Conservation (phyloP, 1,284 basidiomycete genomes). For the Naganishia sp. region DNA sequence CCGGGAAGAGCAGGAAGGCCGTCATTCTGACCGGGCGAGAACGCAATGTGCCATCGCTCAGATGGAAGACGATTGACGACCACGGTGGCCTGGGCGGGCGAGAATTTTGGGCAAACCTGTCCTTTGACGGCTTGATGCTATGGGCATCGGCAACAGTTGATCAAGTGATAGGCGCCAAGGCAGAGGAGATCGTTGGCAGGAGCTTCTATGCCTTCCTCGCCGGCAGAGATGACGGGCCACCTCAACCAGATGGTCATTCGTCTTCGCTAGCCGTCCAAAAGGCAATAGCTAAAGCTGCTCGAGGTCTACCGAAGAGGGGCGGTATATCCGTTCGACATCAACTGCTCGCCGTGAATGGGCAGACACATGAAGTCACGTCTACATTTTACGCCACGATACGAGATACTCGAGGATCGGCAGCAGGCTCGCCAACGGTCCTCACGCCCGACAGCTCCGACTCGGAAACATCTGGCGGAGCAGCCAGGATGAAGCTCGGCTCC, state of each 20-base stretch:
- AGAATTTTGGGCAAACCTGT: slow-evolving; percentile 48
- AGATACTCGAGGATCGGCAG: not conserved
- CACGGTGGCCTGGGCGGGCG: slow-evolving; percentile 58
- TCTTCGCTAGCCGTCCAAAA: slow-evolving; percentile 39
- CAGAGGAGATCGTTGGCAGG: slow-evolving; percentile 46
- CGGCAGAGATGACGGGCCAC: slow-evolving; percentile 43
- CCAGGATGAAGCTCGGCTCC: not conserved
- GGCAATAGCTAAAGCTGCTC: slow-evolving; percentile 37
- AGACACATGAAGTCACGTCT: slow-evolving; percentile 40
- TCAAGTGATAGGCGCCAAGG: slow-evolving; percentile 41
- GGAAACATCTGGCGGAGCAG: slow-evolving; percentile 3
- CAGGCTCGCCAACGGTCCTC: slow-evolving; percentile 11
- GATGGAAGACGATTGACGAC: slow-evolving; percentile 62
- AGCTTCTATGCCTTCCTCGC: slow-evolving; percentile 48
- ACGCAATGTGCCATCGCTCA: slow-evolving; percentile 65
- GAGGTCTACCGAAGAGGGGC: slow-evolving; percentile 30
- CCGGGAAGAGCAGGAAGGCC: slow-evolving; percentile 84
- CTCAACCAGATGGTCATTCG: slow-evolving; percentile 33
- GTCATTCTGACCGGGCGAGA: slow-evolving; percentile 78
- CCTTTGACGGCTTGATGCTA: slow-evolving; percentile 49
- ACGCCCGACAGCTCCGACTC: slow-evolving; percentile 26
- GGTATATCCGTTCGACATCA: slow-evolving; percentile 39
- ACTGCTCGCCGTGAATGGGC: slow-evolving; percentile 39
- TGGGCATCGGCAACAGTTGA: slow-evolving; percentile 41
- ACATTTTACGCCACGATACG: slow-evolving; percentile 43